A percentile compares a stretch with the other conserved stretches of the same genome.
Evolutionary conservation across 495 filamentous ascomycete species (phyloP).

Genomic region (Oleoguttula mirabilis): DNA sequence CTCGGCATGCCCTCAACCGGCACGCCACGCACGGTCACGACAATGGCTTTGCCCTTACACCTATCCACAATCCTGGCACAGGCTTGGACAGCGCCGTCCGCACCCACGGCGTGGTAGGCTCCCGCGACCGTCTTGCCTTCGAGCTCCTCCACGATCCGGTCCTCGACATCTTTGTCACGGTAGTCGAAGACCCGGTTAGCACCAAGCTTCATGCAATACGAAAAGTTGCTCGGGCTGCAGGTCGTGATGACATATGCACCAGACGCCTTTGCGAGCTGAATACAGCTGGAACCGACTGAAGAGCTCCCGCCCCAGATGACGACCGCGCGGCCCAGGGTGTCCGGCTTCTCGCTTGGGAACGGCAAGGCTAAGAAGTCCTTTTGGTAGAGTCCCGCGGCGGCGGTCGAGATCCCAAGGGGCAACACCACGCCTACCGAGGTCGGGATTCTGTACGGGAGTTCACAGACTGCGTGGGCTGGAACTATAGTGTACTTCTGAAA

Average conservation of each 20-base stretch:
- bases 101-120: conserved; percentile 19
- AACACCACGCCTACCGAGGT: conserved; percentile 37
- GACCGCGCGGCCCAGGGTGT: conserved; percentile 22
- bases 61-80: conserved; percentile 19
- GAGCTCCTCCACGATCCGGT: conserved; percentile 22
- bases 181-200: conserved; percentile 30
- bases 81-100: conserved; percentile 7
- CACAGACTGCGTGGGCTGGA: conserved; percentile 15
- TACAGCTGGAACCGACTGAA: conserved; percentile 27
- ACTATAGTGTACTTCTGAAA: conserved; percentile 17
- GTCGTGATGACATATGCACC: conserved; percentile 29
- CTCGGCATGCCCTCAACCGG: conserved; percentile 15
- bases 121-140: conserved; percentile 22
- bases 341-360: conserved; percentile 13
- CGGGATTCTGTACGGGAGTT: conserved; percentile 33
- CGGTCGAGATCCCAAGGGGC: conserved; percentile 38
- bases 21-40: conserved; percentile 14
- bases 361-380: conserved; percentile 28
- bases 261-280: conserved; percentile 30
- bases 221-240: conserved; percentile 28
- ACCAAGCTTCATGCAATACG: conserved; percentile 29
- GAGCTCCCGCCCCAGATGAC: conserved; percentile 34
- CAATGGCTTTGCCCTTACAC: conserved; percentile 17
- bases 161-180: conserved; percentile 16
- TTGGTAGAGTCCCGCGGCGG: conserved; percentile 35